These are phyloP conservation scores for Coemansia sp. DNA, from an alignment of 371 early-diverging fungal genomes.

Conservation along the genomic window DNA sequence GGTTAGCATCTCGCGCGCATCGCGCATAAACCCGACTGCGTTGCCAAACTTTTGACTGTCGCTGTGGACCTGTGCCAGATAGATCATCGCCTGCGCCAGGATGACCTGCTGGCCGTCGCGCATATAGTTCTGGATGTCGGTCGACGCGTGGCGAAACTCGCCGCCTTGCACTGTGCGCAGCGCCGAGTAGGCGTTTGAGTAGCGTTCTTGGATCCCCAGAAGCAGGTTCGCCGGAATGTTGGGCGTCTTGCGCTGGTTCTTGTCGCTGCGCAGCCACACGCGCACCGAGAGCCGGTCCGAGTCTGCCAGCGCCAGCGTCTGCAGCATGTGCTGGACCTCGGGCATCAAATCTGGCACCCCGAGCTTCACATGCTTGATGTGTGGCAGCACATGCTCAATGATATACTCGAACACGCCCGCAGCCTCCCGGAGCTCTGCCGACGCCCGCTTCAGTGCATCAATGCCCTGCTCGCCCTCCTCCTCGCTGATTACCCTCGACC, in stretches of 20 bases:
- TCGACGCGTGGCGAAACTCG: slow-evolving; percentile 42
- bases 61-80: slow-evolving; percentile 48
- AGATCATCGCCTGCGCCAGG: slow-evolving; percentile 49
- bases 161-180: slow-evolving; percentile 44
- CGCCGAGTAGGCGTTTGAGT: slow-evolving; percentile 32
- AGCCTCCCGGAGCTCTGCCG: slow-evolving; percentile 51
- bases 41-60: slow-evolving; percentile 49
- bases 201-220: slow-evolving; percentile 50
- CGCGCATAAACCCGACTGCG: slow-evolving; percentile 52
- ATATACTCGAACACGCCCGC: slow-evolving; percentile 49
- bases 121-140: slow-evolving; percentile 48
- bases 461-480: slow-evolving; percentile 42
- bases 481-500: slow-evolving; percentile 5
- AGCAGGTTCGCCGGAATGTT: slow-evolving; percentile 46
- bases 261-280: slow-evolving; percentile 47
- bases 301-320: slow-evolving; percentile 51
- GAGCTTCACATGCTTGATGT: slow-evolving; percentile 22
- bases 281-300: slow-evolving; percentile 51
- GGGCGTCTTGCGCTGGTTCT: slow-evolving; percentile 42
- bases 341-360: slow-evolving; percentile 49
- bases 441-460: slow-evolving; percentile 44
- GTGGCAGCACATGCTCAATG: slow-evolving; percentile 34
- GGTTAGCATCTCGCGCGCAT: slow-evolving; percentile 42
- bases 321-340: slow-evolving; percentile 50
- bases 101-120: slow-evolving; percentile 49